phyloP scores from a whole-genome alignment of 225 moss, liverwort and hornwort genomes.

The Anthoceros angustus region DNA sequence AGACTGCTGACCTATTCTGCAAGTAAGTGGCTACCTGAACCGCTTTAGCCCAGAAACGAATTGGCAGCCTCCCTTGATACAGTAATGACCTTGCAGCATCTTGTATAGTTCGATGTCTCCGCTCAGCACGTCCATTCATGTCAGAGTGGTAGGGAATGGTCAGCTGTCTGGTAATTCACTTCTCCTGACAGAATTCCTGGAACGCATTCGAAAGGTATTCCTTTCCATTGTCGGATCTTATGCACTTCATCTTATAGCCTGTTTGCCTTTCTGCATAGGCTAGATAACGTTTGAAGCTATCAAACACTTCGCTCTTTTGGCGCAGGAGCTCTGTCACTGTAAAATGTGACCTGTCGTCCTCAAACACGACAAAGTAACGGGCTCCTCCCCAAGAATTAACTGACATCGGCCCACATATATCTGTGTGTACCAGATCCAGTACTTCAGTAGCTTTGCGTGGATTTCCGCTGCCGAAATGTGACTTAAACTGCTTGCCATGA shows the following conservation, averaged over 20 bases:
- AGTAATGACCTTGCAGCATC: too few relatives aligned
- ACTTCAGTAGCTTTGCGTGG: neutral
- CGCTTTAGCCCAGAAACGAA: neutral
- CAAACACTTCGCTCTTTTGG: neutral
- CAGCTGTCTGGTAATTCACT: too few relatives aligned
- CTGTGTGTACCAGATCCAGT: neutral
- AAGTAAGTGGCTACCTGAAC: neutral
- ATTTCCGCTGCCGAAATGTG: neutral
- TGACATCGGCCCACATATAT: neutral
- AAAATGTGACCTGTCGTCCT: neutral
- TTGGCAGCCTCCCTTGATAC: neutral
- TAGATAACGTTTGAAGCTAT: neutral
- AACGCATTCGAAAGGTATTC: too few relatives aligned
- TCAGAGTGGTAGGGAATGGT: too few relatives aligned
- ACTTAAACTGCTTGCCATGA: neutral
- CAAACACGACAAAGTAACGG: neutral
- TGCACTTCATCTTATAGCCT: too few relatives aligned
- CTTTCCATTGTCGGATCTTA: too few relatives aligned
- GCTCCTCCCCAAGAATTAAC: neutral
- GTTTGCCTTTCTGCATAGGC: too few relatives aligned
- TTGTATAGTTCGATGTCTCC: too few relatives aligned
- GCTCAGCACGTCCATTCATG: too few relatives aligned
- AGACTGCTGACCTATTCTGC: neutral
- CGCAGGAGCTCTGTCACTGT: neutral
- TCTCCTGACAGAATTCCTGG: too few relatives aligned